Conservation (phyloP, 2,329 filamentous ascomycete genomes). For the Dactylellina leptospora region DNA sequence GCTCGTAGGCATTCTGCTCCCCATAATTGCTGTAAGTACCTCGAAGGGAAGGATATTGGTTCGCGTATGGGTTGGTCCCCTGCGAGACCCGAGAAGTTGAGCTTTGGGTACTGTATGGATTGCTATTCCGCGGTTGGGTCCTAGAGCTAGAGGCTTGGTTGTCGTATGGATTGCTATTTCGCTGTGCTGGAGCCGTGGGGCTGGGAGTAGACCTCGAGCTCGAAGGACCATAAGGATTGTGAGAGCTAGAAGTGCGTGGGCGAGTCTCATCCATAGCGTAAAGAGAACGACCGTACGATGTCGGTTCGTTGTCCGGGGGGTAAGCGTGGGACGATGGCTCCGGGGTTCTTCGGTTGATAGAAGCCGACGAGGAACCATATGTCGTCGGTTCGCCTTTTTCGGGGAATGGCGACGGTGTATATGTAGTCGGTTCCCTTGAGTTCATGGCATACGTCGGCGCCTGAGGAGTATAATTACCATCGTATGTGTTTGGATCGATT, state of each 20-base stretch:
- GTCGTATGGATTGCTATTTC: conserved; percentile 1
- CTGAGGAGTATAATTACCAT: not conserved
- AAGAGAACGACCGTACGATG: conserved; percentile 9
- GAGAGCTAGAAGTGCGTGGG: not conserved
- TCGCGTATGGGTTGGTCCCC: not conserved
- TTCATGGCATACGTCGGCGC: not conserved
- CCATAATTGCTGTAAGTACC: not conserved
- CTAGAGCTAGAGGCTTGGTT: not conserved
- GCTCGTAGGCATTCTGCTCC: not conserved
- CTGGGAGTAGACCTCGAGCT: not conserved
- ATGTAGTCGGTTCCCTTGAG: not conserved
- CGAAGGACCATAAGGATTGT: conserved; percentile 7
- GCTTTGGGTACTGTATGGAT: not conserved
- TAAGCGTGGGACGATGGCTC: conserved; percentile 9
- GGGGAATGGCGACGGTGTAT: not conserved
- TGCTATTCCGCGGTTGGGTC: not conserved
- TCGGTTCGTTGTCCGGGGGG: conserved; percentile 3
- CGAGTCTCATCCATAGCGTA: conserved; percentile 15
- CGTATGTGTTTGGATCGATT: conserved; percentile 4
- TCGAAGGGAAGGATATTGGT: not conserved
- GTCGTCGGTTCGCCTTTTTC: conserved; percentile 6
- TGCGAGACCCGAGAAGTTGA: not conserved
- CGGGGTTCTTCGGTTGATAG: not conserved
- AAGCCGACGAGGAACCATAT: not conserved
- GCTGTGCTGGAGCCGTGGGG: not conserved